Base-by-base conservation (phyloP, 441 rosid species). In the Capsella rubella region DNA sequence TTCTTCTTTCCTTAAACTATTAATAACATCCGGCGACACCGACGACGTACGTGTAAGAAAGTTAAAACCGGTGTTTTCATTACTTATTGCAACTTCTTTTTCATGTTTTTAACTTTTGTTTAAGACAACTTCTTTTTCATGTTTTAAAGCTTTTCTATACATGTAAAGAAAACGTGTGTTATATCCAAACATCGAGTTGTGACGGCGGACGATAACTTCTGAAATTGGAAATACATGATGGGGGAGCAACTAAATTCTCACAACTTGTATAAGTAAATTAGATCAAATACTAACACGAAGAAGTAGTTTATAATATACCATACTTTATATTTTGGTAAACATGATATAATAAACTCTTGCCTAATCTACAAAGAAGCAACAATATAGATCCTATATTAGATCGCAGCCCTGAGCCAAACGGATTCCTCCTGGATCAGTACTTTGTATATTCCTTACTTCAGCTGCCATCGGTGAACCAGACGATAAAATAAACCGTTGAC, bases 381-480 rank as follows among this genome's bases (percentile, higher is more conserved):
- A 21, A 1, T 21, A 21, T 21, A 21, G 25, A 21, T 1, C 25
- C 25, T 21, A 21, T 21, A 21, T 21, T 21, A 37, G 42, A 3
- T 34, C 56, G 65, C 77, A 65, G 60, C 13, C 5, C 34, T 31
- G 34, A 31, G 34, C 34, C 34, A 21, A 31, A 31, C 34, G 34
- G 34, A 31, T 1, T 31, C 34, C 34, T 31, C 32, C 32, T 29
- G 1, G 32, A 29, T 29, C 61, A 43, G 1, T 45, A n/a, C 10
- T 31, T 31, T 0, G 31, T 3, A 18, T 4, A 4, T 42, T 42
- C 16, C 9, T 21, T 13, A 42, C 29, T 16, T 31, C 69, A 75
- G 73, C 63, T 59, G 73, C 78, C 79, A 76, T 63, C 5, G 51
- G 5, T 55, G 66, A 76, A 76, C 53, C 65, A 56, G 40, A 15